Evolutionary conservation across 2,329 filamentous ascomycete genomes (phyloP).

Genomic region (Alternaria sp.): DNA sequence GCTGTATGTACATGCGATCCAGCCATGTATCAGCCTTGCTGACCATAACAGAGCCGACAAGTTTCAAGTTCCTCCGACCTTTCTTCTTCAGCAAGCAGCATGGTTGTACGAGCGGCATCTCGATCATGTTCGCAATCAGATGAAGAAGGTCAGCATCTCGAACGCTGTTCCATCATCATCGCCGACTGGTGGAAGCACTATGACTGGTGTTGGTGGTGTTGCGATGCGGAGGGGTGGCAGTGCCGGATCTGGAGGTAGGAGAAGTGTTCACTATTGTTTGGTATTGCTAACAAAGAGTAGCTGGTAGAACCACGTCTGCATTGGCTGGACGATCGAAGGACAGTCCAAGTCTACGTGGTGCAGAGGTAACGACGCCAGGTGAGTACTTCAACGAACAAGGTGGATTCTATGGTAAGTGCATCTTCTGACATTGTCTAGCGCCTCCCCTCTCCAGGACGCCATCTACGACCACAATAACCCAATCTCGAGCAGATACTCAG

Average conservation of each 20-base stretch:
- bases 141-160: slow-evolving; percentile 76
- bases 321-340: slow-evolving; percentile 67
- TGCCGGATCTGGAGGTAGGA: slow-evolving; percentile 51
- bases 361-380: slow-evolving; percentile 57
- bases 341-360: slow-evolving; percentile 61
- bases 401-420: not conserved
- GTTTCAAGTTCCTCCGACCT: slow-evolving; percentile 87
- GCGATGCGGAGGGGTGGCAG: slow-evolving; percentile 64
- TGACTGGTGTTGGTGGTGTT: slow-evolving; percentile 50
- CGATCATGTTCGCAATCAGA: slow-evolving; percentile 87
- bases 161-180: slow-evolving; percentile 63
- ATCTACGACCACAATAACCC: slow-evolving; percentile 60
- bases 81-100: slow-evolving; percentile 90
- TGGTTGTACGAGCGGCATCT: slow-evolving; percentile 93
- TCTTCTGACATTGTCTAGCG: slow-evolving; percentile 22
- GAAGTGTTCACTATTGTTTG: not conserved
- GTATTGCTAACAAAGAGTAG: slow-evolving; percentile 24
- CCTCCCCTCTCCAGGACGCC: slow-evolving; percentile 56
- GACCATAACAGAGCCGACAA: slow-evolving; percentile 64
- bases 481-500: slow-evolving; percentile 43
- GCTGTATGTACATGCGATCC: slow-evolving; percentile 64
- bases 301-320: slow-evolving; percentile 60
- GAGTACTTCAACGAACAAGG: slow-evolving; percentile 22
- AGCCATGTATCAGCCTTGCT: slow-evolving; percentile 8
- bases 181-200: slow-evolving; percentile 53